Evolutionary conservation across 2,329 filamentous ascomycete genomes (phyloP), one percentile per base, ranked within the genome.

Genomic region (Thyridium curvatum): DNA sequence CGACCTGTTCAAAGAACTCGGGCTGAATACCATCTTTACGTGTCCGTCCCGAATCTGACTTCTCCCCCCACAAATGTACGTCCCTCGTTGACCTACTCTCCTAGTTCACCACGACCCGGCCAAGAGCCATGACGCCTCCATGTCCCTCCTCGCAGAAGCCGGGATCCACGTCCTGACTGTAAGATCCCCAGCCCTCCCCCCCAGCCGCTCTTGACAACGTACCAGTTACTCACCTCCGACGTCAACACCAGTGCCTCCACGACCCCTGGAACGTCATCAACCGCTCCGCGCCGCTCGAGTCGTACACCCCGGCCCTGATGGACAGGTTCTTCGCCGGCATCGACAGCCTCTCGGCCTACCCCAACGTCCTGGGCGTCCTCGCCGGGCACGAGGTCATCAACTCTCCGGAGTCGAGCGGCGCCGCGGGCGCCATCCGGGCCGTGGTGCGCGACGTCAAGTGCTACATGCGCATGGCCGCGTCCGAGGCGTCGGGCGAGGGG

Each of bases 161-260:
- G 32, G 53, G 4, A 55, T 56, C 37, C 52, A 55, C 28, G 52
- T 56, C 8, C 45, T 58, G 13, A 39, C 42, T 6, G 53, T 57
- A 40, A 39, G 52, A 46, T 26, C 6, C 6, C 21, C 10, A 26
- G 21, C 21, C 21, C 21, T 6, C 21, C 21, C n/a, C 29, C 4
- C 21, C 28, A 12, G 4, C 12, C n/a, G 16, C 37, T 17, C 18
- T 33, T 26, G 13, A n/a, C n/a, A n/a, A n/a, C n/a, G n/a, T 15
- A 26, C 17, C 21, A 32, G 15, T 12, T 7, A 4, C 15, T 32
- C 8, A 10, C 14, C 2, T 8, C 30, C 41, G 18, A 37, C 51
- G 30, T 41, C 39, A 5, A 38, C 32, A 2, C 28, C 32, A 7
- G 26, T 29, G 12, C 7, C 14, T 6, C 13, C 6, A 10, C 21